Evolutionary conservation across 768 basidiomycete species (phyloP).

Genomic region (Macrocybe gigantea): DNA sequence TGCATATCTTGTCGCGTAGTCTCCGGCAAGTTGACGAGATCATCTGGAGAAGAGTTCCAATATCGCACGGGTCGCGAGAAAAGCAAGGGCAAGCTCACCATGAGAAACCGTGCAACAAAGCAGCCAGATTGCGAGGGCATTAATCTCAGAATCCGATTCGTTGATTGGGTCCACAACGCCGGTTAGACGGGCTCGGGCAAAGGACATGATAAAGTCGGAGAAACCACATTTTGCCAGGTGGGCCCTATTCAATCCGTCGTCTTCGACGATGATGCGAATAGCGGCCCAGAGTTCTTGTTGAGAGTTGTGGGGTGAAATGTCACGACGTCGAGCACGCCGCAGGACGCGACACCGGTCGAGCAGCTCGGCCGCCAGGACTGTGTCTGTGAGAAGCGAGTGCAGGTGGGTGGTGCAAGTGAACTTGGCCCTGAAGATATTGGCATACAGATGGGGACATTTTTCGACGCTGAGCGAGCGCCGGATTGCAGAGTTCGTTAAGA

Average conservation of each 20-base stretch:
- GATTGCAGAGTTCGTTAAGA: constrained; percentile 39
- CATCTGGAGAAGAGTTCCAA: constrained; percentile 13
- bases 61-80: constrained; percentile 2
- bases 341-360: constrained; percentile 41
- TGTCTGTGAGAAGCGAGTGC: constrained; percentile 26
- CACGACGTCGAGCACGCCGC: constrained; percentile 36
- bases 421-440: constrained; percentile 42
- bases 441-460: constrained; percentile 49
- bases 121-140: constrained; percentile 31
- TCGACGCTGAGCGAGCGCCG: constrained; percentile 35
- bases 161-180: constrained; percentile 6
- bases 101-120: constrained; percentile 33
- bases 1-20: constrained; percentile 36
- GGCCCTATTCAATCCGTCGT: constrained; percentile 38
- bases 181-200: constrained; percentile 16
- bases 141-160: constrained; percentile 12
- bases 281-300: constrained; percentile 50
- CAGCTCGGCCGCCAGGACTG: constrained; percentile 43
- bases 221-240: constrained; percentile 39
- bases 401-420: constrained; percentile 36
- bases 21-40: constrained; percentile 30
- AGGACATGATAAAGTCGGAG: constrained; percentile 27
- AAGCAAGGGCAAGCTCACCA: constrained; percentile 22
- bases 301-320: constrained; percentile 23
- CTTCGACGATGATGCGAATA: constrained; percentile 58